Percentiles rank a stretch among this genome's conserved stretches.
These are phyloP conservation scores for Fusarium pilosicola DNA, from an alignment of 2,329 filamentous ascomycete species.

Conservation along the genomic window DNA sequence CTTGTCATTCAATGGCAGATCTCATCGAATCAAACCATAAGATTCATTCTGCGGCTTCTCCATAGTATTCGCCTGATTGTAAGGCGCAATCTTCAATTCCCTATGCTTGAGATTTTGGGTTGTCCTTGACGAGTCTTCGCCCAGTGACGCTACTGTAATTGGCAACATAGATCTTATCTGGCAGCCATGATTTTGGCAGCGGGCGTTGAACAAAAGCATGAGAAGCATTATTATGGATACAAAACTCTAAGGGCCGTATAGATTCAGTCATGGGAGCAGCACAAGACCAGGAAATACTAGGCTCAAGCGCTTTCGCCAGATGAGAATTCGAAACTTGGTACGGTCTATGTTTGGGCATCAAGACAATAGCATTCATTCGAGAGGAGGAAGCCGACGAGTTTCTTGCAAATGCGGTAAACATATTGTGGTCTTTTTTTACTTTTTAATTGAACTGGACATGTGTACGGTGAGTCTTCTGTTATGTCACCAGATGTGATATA, in stretches of 20 bases:
- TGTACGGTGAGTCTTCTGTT: no score
- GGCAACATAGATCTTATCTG: not conserved
- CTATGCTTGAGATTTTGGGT: fast-evolving
- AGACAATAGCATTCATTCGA: not conserved
- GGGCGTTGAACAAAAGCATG: fast-evolving
- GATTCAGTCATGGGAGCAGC: fast-evolving
- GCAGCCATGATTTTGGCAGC: fast-evolving
- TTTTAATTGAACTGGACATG: fast-evolving
- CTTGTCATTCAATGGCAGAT: not conserved
- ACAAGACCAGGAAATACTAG: fast-evolving
- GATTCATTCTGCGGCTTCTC: fast-evolving
- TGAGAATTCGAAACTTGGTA: fast-evolving
- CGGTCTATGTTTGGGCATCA: fast-evolving
- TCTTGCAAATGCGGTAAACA: fast-evolving
- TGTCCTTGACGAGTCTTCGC: fast-evolving
- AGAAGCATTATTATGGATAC: no score
- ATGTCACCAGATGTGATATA: no score
- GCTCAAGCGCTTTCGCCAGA: no score
- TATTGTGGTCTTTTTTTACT: fast-evolving
- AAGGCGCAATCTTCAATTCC: fast-evolving
- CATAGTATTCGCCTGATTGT: fast-evolving
- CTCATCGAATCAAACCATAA: fast-evolving
- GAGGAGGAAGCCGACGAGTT: no score
- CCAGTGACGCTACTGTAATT: no score
- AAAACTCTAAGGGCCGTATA: fast-evolving